Evolutionary conservation across 2,329 filamentous ascomycete species (phyloP).

Genomic region (Sphaceloma murrayae): DNA sequence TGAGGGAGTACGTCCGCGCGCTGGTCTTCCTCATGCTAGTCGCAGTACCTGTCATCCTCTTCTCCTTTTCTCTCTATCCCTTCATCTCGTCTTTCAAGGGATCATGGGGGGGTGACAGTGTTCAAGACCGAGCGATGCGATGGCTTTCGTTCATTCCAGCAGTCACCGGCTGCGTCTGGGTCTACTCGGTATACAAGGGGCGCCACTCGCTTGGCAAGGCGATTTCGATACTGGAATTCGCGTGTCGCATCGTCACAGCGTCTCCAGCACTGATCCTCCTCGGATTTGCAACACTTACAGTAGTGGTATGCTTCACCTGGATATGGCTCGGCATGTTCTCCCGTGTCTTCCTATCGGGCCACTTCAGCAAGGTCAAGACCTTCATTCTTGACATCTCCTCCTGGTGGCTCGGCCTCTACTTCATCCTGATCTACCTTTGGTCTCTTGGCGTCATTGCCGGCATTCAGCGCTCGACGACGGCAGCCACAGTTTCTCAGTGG

Average conservation of each 20-base stretch:
- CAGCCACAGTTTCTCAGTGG: constrained; percentile 95
- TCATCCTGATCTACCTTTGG: constrained; percentile 93
- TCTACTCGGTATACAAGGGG: constrained; percentile 71
- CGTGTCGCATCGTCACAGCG: constrained; percentile 73
- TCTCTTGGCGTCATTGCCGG: constrained; percentile 78
- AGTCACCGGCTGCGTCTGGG: constrained; percentile 64
- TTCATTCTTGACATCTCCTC: constrained; percentile 82
- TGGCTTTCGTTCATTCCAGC: constrained; percentile 74
- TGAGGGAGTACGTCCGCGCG: constrained; percentile 80
- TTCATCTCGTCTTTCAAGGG: constrained; percentile 84
- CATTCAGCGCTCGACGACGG: constrained; percentile 82
- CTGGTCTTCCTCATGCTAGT: constrained; percentile 72
- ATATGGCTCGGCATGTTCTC: constrained; percentile 95
- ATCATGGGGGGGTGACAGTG: constrained; percentile 57
- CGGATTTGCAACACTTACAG: constrained; percentile 66
- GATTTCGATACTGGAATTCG: constrained; percentile 83
- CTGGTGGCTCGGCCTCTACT: constrained; percentile 92
- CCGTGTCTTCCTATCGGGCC: constrained; percentile 85
- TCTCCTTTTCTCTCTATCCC: constrained; percentile 85
- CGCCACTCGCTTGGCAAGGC: constrained; percentile 73
- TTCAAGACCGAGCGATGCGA: constrained; percentile 86
- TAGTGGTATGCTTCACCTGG: constrained; percentile 87
- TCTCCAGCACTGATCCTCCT: constrained; percentile 74
- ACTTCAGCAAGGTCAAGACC: constrained; percentile 51
- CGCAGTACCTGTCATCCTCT: constrained; percentile 73